Evolutionary conservation across 441 rosid species (phyloP), one percentile per base, ranked within the genome.

Genomic region (Daphne laureola): DNA sequence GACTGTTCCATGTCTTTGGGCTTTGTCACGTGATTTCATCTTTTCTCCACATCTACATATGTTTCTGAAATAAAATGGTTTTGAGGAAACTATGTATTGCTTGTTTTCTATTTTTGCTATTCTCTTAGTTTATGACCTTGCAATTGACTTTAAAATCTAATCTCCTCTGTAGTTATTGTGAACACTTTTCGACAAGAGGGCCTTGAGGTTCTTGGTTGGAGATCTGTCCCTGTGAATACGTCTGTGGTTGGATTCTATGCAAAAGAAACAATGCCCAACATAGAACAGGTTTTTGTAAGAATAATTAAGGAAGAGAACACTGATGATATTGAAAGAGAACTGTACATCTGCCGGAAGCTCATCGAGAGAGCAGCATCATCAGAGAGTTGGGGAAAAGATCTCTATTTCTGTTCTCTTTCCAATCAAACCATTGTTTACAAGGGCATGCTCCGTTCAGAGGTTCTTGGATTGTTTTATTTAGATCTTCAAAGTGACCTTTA

Each of bases 371-470:
- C 71, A 3, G 91, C 79, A 4, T 63, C 49, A 61, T 67, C 72
- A 40, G 88, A 75, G 67, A 75, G 73, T 70, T 94, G 97, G 97
- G 99, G 96, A 67, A 75, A 13, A 54, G 94, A 90, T 65, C 87
- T 94, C 5, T 94, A 94, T 69, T 80, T 94, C 55, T 94, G 97
- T 70, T 94, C 99, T 61, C 56, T 94, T 49, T 94, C 99, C 59
- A 94, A 84, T 72, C 99, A 87, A 70, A 94, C 99, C n/a, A 70
- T 94, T 63, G 94, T 94, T 48, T 94, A 94, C 70, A 94, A 94
- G 78, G 99, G 99, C 70, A 94, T 94, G 99, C 96, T 90, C 73
- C 91, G 99, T 43, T 90, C 99, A 11, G 91, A 82, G 71, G 97
- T 65, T 78, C 99, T 94, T 71, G 95, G 94, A 55, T 57, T 83